These are phyloP conservation scores for Chamaecrista fasciculata DNA, from an alignment of 306 rosid genomes.

Conservation along the genomic window DNA sequence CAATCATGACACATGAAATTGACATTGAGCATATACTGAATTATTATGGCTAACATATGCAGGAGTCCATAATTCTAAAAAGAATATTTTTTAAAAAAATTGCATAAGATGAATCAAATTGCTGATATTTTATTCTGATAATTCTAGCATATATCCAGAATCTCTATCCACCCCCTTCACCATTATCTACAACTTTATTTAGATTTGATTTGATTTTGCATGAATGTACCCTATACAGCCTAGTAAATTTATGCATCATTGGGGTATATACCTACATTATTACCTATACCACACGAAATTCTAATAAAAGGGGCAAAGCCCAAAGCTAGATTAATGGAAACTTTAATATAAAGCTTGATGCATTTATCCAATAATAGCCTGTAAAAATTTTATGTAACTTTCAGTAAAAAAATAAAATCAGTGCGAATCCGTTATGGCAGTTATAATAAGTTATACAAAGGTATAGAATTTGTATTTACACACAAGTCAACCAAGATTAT, in stretches of 20 bases:
- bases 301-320: too few relatives aligned
- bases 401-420: constrained; percentile 25
- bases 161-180: constrained; percentile 25
- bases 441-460: constrained; percentile 36
- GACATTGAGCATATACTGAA: background rate
- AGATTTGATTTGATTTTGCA: constrained; percentile 32
- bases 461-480: background rate
- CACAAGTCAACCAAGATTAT: constrained; percentile 17
- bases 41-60: background rate
- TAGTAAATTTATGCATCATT: background rate
- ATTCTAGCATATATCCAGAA: constrained; percentile 38
- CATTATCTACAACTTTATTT: background rate
- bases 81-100: background rate
- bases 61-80: background rate
- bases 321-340: too few relatives aligned
- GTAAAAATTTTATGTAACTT: constrained; percentile 27
- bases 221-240: constrained; percentile 24
- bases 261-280: constrained; percentile 15
- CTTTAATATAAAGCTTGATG: constrained; percentile 23
- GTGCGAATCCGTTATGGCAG: constrained; percentile 48
- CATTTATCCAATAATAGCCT: constrained; percentile 20
- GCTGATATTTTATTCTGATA: constrained; percentile 13
- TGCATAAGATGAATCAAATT: constrained; percentile 34
- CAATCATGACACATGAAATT: background rate
- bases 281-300: background rate